Evolutionary conservation across 1,139 yeast species (phyloP).

Genomic region (Suhomyces taliae): DNA sequence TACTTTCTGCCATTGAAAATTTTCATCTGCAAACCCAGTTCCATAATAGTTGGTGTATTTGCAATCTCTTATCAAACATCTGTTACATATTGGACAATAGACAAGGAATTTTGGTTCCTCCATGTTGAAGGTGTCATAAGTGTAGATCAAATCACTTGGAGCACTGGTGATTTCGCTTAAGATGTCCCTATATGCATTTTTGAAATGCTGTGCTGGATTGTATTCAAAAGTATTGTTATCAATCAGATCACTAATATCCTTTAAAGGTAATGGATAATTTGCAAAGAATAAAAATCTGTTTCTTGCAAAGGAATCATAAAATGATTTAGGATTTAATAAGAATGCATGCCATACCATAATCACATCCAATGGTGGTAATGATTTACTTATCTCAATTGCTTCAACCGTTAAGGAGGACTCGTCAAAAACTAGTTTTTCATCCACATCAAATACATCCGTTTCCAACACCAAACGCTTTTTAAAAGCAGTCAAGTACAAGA

Average conservation of each 20-base stretch:
- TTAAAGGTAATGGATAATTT: constrained; percentile 29
- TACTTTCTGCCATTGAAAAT: constrained; percentile 10
- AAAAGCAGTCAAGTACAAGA: constrained; percentile 26
- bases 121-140: constrained; percentile 3
- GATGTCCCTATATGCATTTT: constrained; percentile 7
- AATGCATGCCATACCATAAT: constrained; percentile 44
- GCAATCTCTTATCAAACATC: constrained; percentile 3
- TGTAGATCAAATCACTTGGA: constrained; percentile 3
- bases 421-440: neutral
- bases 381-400: neutral
- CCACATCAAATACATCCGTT: neutral
- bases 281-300: constrained; percentile 23
- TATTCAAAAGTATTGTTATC: constrained; percentile 22
- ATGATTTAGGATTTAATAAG: constrained; percentile 28
- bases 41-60: constrained; percentile 14
- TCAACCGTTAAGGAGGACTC: neutral
- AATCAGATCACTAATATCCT: constrained; percentile 20
- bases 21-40: constrained; percentile 25
- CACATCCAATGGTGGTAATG: constrained; percentile 37
- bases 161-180: constrained; percentile 3
- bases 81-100: constrained; percentile 22
- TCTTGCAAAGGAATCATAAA: constrained; percentile 29
- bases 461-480: constrained; percentile 1
- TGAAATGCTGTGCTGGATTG: constrained; percentile 12
- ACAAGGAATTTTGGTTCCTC: constrained; percentile 9